Base-by-base conservation (phyloP, 2,329 filamentous ascomycete genomes). In the Chrysoporthe cubensis region DNA sequence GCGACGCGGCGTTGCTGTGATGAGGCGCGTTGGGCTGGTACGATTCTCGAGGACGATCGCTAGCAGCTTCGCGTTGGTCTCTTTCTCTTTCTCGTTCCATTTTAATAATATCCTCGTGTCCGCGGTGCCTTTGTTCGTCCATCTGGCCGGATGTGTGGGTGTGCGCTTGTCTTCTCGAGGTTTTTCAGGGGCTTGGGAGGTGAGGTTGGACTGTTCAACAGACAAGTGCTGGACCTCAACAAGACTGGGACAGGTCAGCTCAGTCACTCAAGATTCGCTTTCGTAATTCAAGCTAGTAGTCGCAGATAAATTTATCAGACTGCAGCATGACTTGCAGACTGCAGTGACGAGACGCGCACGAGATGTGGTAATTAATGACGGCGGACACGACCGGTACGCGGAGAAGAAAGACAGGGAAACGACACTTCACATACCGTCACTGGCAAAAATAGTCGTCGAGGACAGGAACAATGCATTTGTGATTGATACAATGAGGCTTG, bases 1-100 rank as follows among this genome's bases (percentile, higher is more conserved):
- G 92, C 2, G 94, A 93, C 67, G 91, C 93, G 50, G 92, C 90
- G 76, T 92, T 94, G 80, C 91, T 96, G 78, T 97, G 94, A 76
- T 96, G 93, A 37, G 91, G 89, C 69, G 91, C 87, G 62, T 78
- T 76, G 26, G 87, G 86, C 73, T 90, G 90, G 75, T 89, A 90
- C 63, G 88, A 86, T 56, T 90, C 89, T 76, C 87, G 84, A 68
- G 54, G 43, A n/a, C 68, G 68, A 14, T 69, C 68, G 59, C 44
- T 44, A 71, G 86, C 84, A 72, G 86, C 82, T 71, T 92, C 88
- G 72, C 87, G 81, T 68, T 87, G 85, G 73, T 92, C 90, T 76
- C 90, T 85, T 72, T 92, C 89, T 75, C 90, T 85, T 72, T 92
- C 89, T 73, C 88, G 85, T 70, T 78, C 76, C 67, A 76, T 74